Evolutionary conservation across 495 filamentous ascomycete species (phyloP).

Genomic region (Hypomontagnella submonticulosa): DNA sequence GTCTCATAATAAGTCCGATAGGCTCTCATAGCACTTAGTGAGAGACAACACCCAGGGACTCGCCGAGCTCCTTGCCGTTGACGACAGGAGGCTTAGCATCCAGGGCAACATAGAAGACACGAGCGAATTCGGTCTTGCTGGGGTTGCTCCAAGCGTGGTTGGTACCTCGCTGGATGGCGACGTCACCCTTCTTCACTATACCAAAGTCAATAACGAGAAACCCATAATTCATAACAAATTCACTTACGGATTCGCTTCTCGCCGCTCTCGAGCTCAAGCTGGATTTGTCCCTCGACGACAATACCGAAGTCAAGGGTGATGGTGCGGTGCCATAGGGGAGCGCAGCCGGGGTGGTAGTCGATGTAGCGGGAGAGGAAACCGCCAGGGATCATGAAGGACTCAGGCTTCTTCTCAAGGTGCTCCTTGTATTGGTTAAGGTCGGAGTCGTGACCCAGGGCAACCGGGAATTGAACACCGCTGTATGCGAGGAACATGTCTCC

Average conservation of each 20-base stretch:
- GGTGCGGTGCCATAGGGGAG: conserved; percentile 63
- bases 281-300: conserved; percentile 70
- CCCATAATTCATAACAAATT: not conserved
- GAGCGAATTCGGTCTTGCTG: conserved; percentile 60
- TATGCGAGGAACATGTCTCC: conserved; percentile 7
- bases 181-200: conserved; percentile 63
- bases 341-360: conserved; percentile 6
- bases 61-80: conserved; percentile 46
- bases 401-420: conserved; percentile 1
- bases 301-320: conserved; percentile 73
- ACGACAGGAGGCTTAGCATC: conserved; percentile 56
- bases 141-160: conserved; percentile 72
- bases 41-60: not conserved
- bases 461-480: conserved; percentile 2
- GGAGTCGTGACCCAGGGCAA: not conserved
- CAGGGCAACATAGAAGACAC: conserved; percentile 65
- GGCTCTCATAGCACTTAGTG: too few species aligned
- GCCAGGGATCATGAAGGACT: conserved; percentile 11
- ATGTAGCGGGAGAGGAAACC: conserved; percentile 13
- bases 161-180: conserved; percentile 66
- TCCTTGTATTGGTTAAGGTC: conserved; percentile 10
- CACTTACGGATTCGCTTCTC: conserved; percentile 54
- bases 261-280: conserved; percentile 66
- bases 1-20: too few species aligned
- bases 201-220: not conserved